Conservation (phyloP, 805 yeast genomes). For the Hermanozyma aechmeae region DNA sequence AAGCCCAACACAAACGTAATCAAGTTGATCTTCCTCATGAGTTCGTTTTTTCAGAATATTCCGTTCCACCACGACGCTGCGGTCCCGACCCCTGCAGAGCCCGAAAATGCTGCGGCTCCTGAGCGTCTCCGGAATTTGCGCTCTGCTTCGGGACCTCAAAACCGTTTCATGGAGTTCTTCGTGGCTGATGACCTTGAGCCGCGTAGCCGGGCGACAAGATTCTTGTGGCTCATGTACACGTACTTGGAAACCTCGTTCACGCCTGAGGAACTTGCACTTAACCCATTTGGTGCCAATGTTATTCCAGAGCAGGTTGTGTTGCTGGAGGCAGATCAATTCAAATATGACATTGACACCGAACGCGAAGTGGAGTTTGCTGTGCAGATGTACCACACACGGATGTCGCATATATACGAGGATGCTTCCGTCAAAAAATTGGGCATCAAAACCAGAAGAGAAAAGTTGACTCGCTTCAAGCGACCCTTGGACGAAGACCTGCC, state of each 20-base stretch:
- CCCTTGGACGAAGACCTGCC: constrained; percentile 1
- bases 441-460: constrained; percentile 18
- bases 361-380: constrained; percentile 40
- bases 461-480: background rate
- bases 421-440: constrained; percentile 24
- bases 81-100: no score
- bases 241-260: constrained; percentile 66
- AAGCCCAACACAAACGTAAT: constrained; percentile 54
- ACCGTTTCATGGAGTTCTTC: constrained; percentile 65
- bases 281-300: constrained; percentile 46
- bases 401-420: constrained; percentile 30
- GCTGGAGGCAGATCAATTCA: constrained; percentile 14
- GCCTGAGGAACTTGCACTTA: constrained; percentile 36
- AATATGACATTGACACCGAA: constrained; percentile 39
- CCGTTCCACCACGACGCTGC: constrained; percentile 23
- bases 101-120: no score
- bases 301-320: constrained; percentile 30
- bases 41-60: constrained; percentile 52
- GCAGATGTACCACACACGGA: constrained; percentile 37
- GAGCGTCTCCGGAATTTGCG: constrained; percentile 2
- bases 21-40: constrained; percentile 58
- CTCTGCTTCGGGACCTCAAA: constrained; percentile 8
- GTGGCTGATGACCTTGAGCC: constrained; percentile 55
- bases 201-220: constrained; percentile 55
- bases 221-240: constrained; percentile 77